phyloP scores from a whole-genome alignment of 768 basidiomycete species.

The Rhizopogon roseolus region DNA sequence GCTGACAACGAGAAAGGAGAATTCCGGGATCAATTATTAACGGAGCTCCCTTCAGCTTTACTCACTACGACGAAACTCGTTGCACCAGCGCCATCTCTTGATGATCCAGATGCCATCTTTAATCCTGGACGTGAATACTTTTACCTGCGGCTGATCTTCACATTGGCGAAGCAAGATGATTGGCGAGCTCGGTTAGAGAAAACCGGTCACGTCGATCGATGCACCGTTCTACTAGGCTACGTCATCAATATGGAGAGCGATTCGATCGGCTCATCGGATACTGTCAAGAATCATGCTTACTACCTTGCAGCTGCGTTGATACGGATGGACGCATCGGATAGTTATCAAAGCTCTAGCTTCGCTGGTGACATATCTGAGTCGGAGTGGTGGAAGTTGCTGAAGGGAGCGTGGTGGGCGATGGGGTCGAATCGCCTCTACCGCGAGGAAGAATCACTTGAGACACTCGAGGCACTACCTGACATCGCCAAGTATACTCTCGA shows the following conservation, averaged over 20 bases:
- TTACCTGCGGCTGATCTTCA: background rate
- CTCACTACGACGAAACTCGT: background rate
- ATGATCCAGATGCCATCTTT: background rate
- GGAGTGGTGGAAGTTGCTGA: background rate
- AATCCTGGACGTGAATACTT: background rate
- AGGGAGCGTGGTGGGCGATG: background rate
- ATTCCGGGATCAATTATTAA: background rate
- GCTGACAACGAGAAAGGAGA: background rate
- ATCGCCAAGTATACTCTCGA: background rate
- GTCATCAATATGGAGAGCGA: background rate
- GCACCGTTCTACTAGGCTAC: background rate
- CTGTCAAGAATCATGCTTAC: background rate
- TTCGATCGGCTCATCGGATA: background rate
- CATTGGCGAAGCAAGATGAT: background rate
- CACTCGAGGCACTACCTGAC: background rate
- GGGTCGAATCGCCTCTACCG: background rate
- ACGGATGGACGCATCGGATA: background rate
- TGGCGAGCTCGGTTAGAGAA: background rate
- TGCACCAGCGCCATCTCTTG: background rate
- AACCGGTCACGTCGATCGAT: background rate
- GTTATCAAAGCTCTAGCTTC: background rate
- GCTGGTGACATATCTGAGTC: background rate
- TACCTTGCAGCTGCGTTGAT: background rate
- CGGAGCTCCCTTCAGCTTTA: background rate
- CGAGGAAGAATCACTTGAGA: background rate